Conservation (phyloP, 306 rosid genomes). For the Vigna nakashimae region DNA sequence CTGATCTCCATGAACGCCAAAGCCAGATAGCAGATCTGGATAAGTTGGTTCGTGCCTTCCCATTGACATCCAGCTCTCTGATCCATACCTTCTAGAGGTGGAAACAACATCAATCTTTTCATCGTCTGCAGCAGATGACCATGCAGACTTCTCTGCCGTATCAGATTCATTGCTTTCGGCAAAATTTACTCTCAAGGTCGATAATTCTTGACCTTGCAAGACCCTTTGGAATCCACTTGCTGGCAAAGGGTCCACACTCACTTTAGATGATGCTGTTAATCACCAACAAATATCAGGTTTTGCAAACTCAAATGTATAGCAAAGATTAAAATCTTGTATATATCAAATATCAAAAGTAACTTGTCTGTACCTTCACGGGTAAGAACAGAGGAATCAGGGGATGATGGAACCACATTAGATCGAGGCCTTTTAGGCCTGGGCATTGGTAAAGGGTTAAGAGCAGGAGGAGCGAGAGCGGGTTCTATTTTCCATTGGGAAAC, state of each 20-base stretch:
- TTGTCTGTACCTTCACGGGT: slow-evolving; percentile 73
- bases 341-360: neutral
- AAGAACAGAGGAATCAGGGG: slow-evolving; percentile 86
- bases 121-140: slow-evolving; percentile 69
- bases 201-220: slow-evolving; percentile 98
- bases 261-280: slow-evolving; percentile 65
- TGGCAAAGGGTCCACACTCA: slow-evolving; percentile 67
- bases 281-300: slow-evolving; percentile 31
- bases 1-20: slow-evolving; percentile 62
- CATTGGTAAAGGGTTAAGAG: slow-evolving; percentile 77
- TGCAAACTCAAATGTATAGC: slow-evolving; percentile 6
- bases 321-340: neutral
- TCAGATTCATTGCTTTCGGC: slow-evolving; percentile 65
- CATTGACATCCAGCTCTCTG: slow-evolving; percentile 69
- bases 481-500: slow-evolving; percentile 98
- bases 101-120: slow-evolving; percentile 68
- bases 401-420: slow-evolving; percentile 67
- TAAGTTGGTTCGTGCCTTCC: slow-evolving; percentile 79
- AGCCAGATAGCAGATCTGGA: slow-evolving; percentile 83
- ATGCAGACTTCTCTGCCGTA: slow-evolving; percentile 67
- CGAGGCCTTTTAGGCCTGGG: slow-evolving; percentile 89
- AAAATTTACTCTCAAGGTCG: slow-evolving; percentile 79
- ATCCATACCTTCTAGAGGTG: slow-evolving; percentile 66
- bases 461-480: slow-evolving; percentile 92
- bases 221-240: slow-evolving; percentile 77